Conservation (phyloP, 306 rosid genomes). For the Neltuma alba region DNA sequence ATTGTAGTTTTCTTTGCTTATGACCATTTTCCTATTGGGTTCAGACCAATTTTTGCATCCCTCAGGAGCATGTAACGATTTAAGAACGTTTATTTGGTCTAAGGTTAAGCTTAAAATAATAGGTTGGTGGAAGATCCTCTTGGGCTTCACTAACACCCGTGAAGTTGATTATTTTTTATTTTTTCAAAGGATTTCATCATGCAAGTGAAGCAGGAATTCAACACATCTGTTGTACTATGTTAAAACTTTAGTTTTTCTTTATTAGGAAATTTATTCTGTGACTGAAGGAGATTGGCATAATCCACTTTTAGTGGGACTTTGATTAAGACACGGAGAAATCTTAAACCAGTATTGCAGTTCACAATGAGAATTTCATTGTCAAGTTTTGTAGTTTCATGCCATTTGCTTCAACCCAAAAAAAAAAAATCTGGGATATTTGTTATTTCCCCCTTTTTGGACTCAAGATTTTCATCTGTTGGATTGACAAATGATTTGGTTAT, state of each 20-base stretch:
- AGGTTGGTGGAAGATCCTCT: slow-evolving; percentile 46
- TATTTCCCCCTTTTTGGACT: not conserved
- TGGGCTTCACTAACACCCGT: slow-evolving; percentile 33
- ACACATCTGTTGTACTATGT: not conserved
- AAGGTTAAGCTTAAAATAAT: slow-evolving; percentile 45
- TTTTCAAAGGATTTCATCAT: slow-evolving; percentile 18
- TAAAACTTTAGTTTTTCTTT: not conserved
- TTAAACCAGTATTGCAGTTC: slow-evolving; percentile 27
- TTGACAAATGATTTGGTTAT: not conserved
- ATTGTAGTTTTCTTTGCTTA: slow-evolving; percentile 47
- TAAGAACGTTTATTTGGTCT: slow-evolving; percentile 13
- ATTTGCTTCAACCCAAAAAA: not conserved
- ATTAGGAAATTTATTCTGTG: slow-evolving; percentile 19
- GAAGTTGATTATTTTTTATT: slow-evolving; percentile 36
- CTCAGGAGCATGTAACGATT: not conserved
- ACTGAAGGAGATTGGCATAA: slow-evolving; percentile 36
- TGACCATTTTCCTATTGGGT: slow-evolving; percentile 40
- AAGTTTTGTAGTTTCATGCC: not conserved
- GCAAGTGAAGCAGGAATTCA: slow-evolving; percentile 40
- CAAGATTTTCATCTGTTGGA: not conserved
- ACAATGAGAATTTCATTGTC: not conserved
- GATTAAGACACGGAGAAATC: slow-evolving; percentile 32
- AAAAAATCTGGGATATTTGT: too few species aligned
- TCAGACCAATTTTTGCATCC: slow-evolving; percentile 10
- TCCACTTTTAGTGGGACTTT: slow-evolving; percentile 38